These are phyloP conservation scores for Luvunga scandens DNA, from an alignment of 345 rosid species.

Conservation along the genomic window DNA sequence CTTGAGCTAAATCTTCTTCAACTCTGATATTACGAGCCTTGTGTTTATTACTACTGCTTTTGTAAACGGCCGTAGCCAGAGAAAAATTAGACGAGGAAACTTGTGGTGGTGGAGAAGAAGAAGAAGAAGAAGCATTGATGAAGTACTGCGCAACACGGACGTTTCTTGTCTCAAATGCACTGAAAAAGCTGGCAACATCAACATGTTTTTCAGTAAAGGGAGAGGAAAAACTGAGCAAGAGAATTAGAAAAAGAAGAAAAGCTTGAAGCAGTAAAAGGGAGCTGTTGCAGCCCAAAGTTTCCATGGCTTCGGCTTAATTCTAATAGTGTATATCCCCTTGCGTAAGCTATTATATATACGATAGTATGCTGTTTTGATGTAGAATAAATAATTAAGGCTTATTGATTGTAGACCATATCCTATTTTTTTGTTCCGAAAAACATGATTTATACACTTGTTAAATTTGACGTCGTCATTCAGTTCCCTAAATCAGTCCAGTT, in stretches of 20 bases:
- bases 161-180: neutral
- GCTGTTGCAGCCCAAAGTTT: neutral
- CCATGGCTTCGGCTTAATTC: constrained; percentile 8
- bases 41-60: neutral
- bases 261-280: constrained; percentile 20
- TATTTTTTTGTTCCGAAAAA: too few relatives aligned
- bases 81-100: constrained; percentile 9
- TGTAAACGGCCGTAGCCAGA: constrained; percentile 12
- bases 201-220: constrained; percentile 8
- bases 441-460: too few relatives aligned
- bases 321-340: neutral
- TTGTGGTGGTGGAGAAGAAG: constrained; percentile 10
- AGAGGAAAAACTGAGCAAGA: constrained; percentile 4
- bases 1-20: constrained; percentile 40
- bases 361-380: too few relatives aligned
- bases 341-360: too few relatives aligned
- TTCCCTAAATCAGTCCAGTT: too few relatives aligned
- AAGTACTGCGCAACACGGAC: neutral
- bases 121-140: constrained; percentile 3
- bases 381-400: too few relatives aligned
- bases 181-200: constrained; percentile 8
- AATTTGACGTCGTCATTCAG: too few relatives aligned
- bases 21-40: constrained; percentile 19
- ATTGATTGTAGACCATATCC: too few relatives aligned
- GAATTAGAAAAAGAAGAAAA: constrained; percentile 11